A percentile compares a stretch with the other conserved stretches of the same genome.
phyloP scores from a whole-genome alignment of 2,329 filamentous ascomycete genomes.

The Cryphonectria nitschkei region DNA sequence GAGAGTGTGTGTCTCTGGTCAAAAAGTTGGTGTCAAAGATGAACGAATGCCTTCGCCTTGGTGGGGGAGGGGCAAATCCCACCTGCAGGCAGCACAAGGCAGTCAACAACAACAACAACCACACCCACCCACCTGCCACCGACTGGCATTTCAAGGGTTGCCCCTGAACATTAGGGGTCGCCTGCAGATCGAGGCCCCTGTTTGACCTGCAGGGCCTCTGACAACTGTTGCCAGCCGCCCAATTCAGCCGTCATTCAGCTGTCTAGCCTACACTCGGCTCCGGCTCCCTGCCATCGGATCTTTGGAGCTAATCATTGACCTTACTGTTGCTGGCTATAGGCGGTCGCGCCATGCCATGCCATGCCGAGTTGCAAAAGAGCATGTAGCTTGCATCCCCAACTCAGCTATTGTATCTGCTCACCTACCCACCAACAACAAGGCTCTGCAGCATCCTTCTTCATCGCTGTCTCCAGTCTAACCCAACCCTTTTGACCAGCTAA shows the following conservation, averaged over 20 bases:
- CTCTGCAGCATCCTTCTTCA: background rate
- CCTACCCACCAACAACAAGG: background rate
- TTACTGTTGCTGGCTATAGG: constrained; percentile 6
- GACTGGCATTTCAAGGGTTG: constrained; percentile 23
- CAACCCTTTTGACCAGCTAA: background rate
- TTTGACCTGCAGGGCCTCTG: background rate
- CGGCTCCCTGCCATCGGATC: background rate
- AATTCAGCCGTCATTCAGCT: background rate
- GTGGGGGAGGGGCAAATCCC: constrained; percentile 29
- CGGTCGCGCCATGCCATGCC: constrained; percentile 13
- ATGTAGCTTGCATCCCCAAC: constrained; percentile 1
- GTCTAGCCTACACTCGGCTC: constrained; percentile 1
- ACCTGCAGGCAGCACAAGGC: constrained; percentile 3
- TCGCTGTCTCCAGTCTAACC: background rate
- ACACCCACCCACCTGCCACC: background rate
- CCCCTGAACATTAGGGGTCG: constrained; percentile 19
- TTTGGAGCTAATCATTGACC: background rate
- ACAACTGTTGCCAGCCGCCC: constrained; percentile 24
- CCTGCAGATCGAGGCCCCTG: constrained; percentile 4
- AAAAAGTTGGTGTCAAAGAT: background rate
- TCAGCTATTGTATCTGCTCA: background rate
- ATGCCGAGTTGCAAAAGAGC: background rate
- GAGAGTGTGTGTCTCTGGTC: background rate
- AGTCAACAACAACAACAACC: constrained; percentile 13
- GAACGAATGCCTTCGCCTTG: constrained; percentile 6